A percentile compares a stretch with the other conserved stretches of the same genome.
Conservation (phyloP, 345 rosid genomes). For the Moringa oleifera region DNA sequence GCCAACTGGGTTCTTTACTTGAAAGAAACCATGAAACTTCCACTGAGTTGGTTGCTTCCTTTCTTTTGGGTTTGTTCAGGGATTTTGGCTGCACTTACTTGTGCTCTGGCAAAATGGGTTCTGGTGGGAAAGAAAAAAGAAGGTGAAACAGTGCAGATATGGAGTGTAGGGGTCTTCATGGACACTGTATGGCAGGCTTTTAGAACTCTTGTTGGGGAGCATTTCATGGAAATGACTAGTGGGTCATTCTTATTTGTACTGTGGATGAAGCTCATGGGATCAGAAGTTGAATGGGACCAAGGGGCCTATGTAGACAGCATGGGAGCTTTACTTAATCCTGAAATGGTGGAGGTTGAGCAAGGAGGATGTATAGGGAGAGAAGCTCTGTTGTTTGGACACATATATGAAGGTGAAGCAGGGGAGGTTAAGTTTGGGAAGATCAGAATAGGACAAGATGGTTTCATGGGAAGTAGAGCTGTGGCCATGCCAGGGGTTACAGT, state of each 20-base stretch:
- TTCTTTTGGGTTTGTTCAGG: constrained; percentile 50
- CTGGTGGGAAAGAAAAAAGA: constrained; percentile 59
- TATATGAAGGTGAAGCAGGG: constrained; percentile 58
- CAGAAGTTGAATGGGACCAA: constrained; percentile 34
- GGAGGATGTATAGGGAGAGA: constrained; percentile 48
- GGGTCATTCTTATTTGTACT: constrained; percentile 39
- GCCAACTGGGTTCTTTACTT: constrained; percentile 26
- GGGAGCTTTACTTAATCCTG: constrained; percentile 60
- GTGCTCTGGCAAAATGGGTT: constrained; percentile 46
- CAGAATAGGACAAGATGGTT: constrained; percentile 40
- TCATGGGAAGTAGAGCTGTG: constrained; percentile 49
- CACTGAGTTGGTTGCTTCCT: constrained; percentile 45
- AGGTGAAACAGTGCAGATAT: constrained; percentile 36
- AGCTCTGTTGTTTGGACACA: constrained; percentile 56
- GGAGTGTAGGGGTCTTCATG: constrained; percentile 47
- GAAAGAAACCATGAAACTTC: constrained; percentile 21
- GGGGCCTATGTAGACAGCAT: constrained; percentile 48
- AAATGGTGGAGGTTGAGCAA: constrained; percentile 58
- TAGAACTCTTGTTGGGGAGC: constrained; percentile 46
- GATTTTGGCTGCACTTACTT: constrained; percentile 29
- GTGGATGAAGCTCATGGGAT: constrained; percentile 60
- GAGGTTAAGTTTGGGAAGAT: constrained; percentile 56
- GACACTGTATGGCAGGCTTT: constrained; percentile 66
- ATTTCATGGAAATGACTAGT: constrained; percentile 48
- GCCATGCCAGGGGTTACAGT: constrained; percentile 56